Evolutionary conservation across 805 yeast genomes (phyloP).

Genomic region (Wickerhamiella allomyrinae): DNA sequence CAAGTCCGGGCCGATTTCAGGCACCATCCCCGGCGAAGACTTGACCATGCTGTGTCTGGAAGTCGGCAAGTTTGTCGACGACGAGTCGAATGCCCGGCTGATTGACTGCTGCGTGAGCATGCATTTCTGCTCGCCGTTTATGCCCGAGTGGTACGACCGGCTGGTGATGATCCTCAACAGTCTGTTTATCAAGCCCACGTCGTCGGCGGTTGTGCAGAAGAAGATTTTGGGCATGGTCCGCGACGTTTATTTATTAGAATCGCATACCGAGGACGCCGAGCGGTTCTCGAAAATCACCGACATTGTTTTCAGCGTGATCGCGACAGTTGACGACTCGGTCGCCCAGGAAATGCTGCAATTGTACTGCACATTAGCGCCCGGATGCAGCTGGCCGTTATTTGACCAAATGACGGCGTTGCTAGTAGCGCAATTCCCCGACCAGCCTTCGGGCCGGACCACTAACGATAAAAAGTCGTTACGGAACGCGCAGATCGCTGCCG

Average conservation of each 20-base stretch:
- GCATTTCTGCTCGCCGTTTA: conserved; percentile 39
- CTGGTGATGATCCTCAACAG: conserved; percentile 31
- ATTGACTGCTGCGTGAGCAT: conserved; percentile 35
- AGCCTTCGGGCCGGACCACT: background rate
- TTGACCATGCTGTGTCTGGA: conserved; percentile 18
- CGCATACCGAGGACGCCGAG: conserved; percentile 7
- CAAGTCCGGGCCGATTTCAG: conserved; percentile 14
- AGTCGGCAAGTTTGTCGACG: conserved; percentile 26
- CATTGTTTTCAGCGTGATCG: conserved; percentile 7
- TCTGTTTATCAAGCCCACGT: conserved; percentile 26
- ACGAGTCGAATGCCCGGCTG: conserved; percentile 30
- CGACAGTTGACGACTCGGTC: conserved; percentile 7
- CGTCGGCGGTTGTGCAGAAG: conserved; percentile 12
- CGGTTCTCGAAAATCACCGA: conserved; percentile 8
- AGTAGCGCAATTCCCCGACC: conserved; percentile 4
- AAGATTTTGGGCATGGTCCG: conserved; percentile 18
- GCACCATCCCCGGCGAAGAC: conserved; percentile 25
- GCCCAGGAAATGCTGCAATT: conserved; percentile 6
- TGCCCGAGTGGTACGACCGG: conserved; percentile 38
- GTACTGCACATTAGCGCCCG: conserved; percentile 9
- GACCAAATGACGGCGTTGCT: conserved; percentile 5
- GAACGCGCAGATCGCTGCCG: conserved; percentile 5
- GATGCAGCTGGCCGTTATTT: conserved; percentile 3
- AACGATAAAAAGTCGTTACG: conserved; percentile 1
- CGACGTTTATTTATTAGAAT: conserved; percentile 8